Percentiles rank a stretch among this genome's conserved stretches.
phyloP scores from a whole-genome alignment of 2,329 filamentous ascomycete species.

The Fusarium verticillioides region DNA sequence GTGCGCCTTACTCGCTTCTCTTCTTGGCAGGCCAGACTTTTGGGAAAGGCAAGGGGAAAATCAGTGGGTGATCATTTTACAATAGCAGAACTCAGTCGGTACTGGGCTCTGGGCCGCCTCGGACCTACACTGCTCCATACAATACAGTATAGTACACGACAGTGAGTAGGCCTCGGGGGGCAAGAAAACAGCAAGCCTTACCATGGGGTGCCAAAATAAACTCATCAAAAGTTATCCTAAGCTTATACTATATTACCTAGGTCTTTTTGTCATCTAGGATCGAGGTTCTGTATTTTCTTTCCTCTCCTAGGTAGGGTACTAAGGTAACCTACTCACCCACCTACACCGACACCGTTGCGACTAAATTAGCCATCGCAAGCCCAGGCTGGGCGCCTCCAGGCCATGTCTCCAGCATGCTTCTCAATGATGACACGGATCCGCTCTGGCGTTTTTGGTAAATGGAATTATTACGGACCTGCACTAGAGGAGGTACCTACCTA shows the following conservation, averaged over 20 bases:
- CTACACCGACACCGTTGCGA: conserved; percentile 21
- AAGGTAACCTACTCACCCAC: neutral
- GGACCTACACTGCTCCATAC: neutral
- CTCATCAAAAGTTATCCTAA: no score
- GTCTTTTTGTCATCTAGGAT: no score
- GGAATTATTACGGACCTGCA: neutral
- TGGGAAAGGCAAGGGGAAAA: conserved; percentile 8
- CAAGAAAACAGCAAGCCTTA: no score
- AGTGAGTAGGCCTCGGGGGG: no score
- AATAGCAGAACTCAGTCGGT: neutral
- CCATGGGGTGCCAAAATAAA: no score
- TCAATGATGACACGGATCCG: conserved; percentile 30
- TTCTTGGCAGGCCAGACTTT: conserved; percentile 20
- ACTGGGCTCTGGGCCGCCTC: neutral
- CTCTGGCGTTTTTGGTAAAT: conserved; percentile 22
- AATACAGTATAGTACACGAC: neutral
- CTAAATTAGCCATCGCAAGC: conserved; percentile 11
- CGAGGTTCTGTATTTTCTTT: no score
- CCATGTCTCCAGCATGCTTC: neutral
- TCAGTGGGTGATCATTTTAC: neutral
- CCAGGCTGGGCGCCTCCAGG: neutral
- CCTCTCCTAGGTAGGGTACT: no score
- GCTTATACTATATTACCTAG: no score
- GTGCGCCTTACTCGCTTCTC: conserved; percentile 15
- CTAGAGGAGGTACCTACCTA: neutral